Conservation (phyloP, 139 green algal genomes). For the Volvox africanus region DNA sequence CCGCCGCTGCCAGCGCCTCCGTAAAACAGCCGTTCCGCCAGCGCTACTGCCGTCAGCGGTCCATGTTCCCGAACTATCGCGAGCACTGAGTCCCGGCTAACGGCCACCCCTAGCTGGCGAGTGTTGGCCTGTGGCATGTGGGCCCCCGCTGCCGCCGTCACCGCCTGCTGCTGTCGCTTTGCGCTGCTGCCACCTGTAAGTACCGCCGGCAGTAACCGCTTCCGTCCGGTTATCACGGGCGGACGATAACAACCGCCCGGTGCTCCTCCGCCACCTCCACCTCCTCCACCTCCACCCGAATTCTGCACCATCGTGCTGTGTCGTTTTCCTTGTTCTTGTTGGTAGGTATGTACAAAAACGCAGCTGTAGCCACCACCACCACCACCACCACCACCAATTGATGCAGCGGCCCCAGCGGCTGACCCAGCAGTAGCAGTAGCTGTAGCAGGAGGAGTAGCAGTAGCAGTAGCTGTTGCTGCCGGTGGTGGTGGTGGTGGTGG, state of each 20-base stretch:
- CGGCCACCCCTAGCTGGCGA: neutral
- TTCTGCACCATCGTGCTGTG: too few relatives aligned
- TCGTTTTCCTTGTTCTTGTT: too few relatives aligned
- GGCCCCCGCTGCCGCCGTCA: neutral
- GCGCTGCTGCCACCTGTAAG: neutral
- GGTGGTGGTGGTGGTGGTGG: neutral
- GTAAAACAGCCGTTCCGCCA: neutral
- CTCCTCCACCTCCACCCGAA: neutral
- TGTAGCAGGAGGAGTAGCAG: neutral
- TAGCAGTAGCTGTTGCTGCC: neutral
- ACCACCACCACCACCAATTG: neutral
- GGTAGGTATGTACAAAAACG: too few relatives aligned
- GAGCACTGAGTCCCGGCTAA: slow-evolving; percentile 6
- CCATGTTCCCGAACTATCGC: neutral
- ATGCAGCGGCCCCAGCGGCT: neutral
- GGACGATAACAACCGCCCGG: neutral
- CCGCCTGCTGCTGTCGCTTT: neutral
- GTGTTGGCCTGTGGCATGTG: neutral
- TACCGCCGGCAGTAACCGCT: slow-evolving; percentile 10
- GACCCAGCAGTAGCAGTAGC: neutral
- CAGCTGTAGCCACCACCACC: neutral
- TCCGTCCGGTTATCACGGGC: neutral
- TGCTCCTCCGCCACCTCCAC: too few relatives aligned
- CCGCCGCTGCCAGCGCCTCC: too few relatives aligned
- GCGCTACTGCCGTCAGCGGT: slow-evolving; percentile 1